Percentiles rank a stretch among this genome's conserved stretches.
These are phyloP conservation scores for Scheffersomyces ergatensis DNA, from an alignment of 805 yeast species.

Conservation along the genomic window DNA sequence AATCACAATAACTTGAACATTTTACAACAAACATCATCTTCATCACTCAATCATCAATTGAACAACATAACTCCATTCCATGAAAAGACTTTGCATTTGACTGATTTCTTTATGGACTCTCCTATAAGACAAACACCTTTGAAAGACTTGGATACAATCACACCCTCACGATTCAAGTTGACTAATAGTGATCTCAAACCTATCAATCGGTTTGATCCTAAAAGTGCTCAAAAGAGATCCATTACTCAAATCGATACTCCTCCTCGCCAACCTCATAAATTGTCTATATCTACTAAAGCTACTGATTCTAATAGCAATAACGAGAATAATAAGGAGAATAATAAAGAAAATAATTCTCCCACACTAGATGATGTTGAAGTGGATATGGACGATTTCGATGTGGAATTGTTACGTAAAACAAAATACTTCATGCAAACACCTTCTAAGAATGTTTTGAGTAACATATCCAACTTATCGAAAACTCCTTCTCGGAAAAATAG, in stretches of 20 bases:
- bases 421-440: conserved; percentile 27
- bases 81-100: conserved; percentile 38
- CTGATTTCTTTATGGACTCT: conserved; percentile 45
- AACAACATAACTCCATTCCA: conserved; percentile 40
- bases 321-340: conserved; percentile 9
- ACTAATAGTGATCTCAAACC: conserved; percentile 3
- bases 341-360: conserved; percentile 13
- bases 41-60: conserved; percentile 13
- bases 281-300: conserved; percentile 17
- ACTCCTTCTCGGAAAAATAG: conserved; percentile 1
- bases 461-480: conserved; percentile 17
- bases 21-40: conserved; percentile 9
- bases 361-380: conserved; percentile 10
- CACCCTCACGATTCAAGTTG: conserved; percentile 37
- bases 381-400: conserved; percentile 16
- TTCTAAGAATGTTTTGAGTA: conserved; percentile 24
- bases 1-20: conserved; percentile 28
- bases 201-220: conserved; percentile 18
- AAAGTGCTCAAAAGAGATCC: conserved; percentile 30
- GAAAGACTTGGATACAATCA: conserved; percentile 35
- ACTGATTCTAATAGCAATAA: conserved; percentile 5
- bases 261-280: conserved; percentile 31
- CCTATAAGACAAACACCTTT: conserved; percentile 37
- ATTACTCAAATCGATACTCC: conserved; percentile 38
- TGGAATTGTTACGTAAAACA: conserved; percentile 7